Base-by-base conservation (phyloP, 768 basidiomycete genomes). In the Austroboletus festivus region DNA sequence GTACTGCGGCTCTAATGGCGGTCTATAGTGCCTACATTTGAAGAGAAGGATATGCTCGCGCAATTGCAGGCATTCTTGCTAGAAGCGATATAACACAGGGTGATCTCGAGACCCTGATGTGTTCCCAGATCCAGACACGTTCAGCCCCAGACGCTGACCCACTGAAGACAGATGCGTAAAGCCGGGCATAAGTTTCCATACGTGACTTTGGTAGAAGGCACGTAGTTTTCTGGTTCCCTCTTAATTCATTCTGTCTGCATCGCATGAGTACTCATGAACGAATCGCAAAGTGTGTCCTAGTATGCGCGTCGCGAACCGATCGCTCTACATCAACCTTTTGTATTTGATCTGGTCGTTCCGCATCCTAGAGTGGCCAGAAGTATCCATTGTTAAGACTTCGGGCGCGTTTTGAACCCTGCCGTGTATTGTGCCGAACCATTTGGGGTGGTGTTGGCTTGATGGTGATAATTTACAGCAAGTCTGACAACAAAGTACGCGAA, bases 151-250 rank as follows among this genome's bases (percentile, higher is more conserved):
- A 38, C 50, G 40, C 11, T 37, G 35, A 18, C 35, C 19, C 35
- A 37, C 35, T 5, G 35, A 37, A 37, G 35, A 37, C 18, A 18
- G 35, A 11, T 18, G 18, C 16, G 77, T 38, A 79, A 68, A 68
- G 20, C 72, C 76, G 5, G 77, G 78, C 45, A 53, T 79, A 18
- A 74, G 70, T 53, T 62, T 70, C 7, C 80, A 71, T 53, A 61
- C 73, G 4, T 37, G 35, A 18, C 35, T 37, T 37, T 37, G 35
- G 35, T 19, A 16, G 35, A 37, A n/a, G 35, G 35, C 19, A n/a
- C 35, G 35, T 12, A 18, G 31, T n/a, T n/a, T n/a, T n/a, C n/a
- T n/a, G n/a, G n/a, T n/a, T n/a, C 16, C 8, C 18, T 6, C 11
- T 35, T 15, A 7, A 6, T 5, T 12, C 28, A 28, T 28, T 12